These are phyloP conservation scores for Globisporangium barbulae DNA, from an alignment of 352 stramenopile genomes.

Conservation along the genomic window DNA sequence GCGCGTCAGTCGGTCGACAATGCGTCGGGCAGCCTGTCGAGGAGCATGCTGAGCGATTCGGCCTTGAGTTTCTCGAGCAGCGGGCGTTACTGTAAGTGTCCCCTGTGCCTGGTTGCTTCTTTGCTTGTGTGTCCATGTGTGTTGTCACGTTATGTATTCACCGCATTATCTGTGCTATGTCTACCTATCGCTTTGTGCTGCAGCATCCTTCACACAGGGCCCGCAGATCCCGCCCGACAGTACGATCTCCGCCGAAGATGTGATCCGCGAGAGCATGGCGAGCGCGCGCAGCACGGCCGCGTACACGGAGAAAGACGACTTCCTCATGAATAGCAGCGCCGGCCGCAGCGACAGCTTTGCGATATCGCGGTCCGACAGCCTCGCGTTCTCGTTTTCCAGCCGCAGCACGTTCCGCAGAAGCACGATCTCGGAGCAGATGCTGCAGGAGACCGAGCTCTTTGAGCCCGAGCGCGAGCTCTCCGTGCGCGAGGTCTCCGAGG, in stretches of 20 bases:
- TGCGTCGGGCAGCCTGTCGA: conserved; percentile 30
- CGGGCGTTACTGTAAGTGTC: conserved; percentile 42
- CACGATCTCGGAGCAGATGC: conserved; percentile 83
- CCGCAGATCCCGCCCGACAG: conserved; percentile 72
- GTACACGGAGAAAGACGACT: conserved; percentile 74
- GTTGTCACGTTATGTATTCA: neutral
- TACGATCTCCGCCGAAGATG: conserved; percentile 83
- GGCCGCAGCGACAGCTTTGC: conserved; percentile 37
- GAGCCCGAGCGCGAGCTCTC: conserved; percentile 78
- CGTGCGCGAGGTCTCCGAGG: conserved; percentile 64
- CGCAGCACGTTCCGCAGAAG: conserved; percentile 76
- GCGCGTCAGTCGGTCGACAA: conserved; percentile 35
- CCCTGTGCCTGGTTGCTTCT: neutral
- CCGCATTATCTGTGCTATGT: conserved; percentile 2
- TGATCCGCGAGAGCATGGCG: conserved; percentile 83
- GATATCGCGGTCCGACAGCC: conserved; percentile 44
- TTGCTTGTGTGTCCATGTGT: neutral
- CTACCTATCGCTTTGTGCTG: neutral
- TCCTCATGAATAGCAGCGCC: conserved; percentile 25
- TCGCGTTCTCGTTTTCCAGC: conserved; percentile 69
- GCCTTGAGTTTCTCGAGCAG: conserved; percentile 23
- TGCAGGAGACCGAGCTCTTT: conserved; percentile 81
- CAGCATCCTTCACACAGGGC: conserved; percentile 57
- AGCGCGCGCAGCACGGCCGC: conserved; percentile 69
- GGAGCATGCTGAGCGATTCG: conserved; percentile 49